These are phyloP conservation scores for Leucosporidium yakuticum DNA, from an alignment of 768 basidiomycete genomes.

Conservation along the genomic window DNA sequence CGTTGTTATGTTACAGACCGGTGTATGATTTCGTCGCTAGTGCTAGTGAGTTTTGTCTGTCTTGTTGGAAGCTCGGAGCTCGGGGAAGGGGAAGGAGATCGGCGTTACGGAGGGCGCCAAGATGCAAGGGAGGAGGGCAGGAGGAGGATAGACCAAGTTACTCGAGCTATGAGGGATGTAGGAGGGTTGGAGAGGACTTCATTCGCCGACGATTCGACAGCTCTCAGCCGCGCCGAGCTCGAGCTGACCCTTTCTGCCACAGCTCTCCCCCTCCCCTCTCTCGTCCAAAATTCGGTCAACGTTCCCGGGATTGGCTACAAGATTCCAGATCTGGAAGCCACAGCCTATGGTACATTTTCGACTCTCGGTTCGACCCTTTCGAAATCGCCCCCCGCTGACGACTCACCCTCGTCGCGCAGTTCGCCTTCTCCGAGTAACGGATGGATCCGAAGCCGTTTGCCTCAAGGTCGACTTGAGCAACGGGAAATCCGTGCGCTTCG, in stretches of 20 bases:
- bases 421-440: constrained; percentile 16
- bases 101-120: not conserved
- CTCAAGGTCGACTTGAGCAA: constrained; percentile 88
- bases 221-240: not conserved
- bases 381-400: constrained; percentile 46
- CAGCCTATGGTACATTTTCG: constrained; percentile 59
- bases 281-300: constrained; percentile 50
- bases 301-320: constrained; percentile 67
- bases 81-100: not conserved
- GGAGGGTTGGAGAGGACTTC: not conserved
- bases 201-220: not conserved
- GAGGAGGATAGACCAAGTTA: not conserved
- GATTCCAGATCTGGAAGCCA: constrained; percentile 88
- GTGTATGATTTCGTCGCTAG: constrained; percentile 76
- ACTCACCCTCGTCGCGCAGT: not conserved
- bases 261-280: constrained; percentile 19
- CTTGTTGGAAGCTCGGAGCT: not conserved
- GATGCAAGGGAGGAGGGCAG: not conserved
- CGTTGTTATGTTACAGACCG: constrained; percentile 42
- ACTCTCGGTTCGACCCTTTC: constrained; percentile 42
- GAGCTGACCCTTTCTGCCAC: not conserved
- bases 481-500: constrained; percentile 73
- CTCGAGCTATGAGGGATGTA: too few relatives aligned
- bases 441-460: constrained; percentile 67
- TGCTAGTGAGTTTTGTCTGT: not conserved